Base-by-base conservation (phyloP, 371 early-diverging fungal species). In the Syncephalastrum monosporum region DNA sequence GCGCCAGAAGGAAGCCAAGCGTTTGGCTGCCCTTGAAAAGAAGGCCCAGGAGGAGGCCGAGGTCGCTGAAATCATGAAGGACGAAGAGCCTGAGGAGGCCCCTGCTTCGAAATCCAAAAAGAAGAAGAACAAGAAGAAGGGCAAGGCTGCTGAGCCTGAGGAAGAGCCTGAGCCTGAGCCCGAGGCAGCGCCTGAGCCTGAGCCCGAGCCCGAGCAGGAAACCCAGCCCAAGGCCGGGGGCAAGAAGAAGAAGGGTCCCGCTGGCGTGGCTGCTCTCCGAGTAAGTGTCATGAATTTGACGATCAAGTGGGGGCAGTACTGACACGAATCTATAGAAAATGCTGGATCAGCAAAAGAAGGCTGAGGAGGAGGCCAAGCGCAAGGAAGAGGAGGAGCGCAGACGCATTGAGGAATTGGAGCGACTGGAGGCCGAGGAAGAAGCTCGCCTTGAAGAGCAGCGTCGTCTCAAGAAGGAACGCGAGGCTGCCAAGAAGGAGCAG, bases 401-500 rank as follows among this genome's bases (percentile, higher is more conserved):
- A 44, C 64, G 68, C 43, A 62, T 61, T n/a, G 75, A 75, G 48
- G 82, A 80, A 46, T 78, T 76, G 53, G 73, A 70, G 57, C 76
- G 60, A 50, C 64, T 56, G 4, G 23, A 53, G 42, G 77, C 70
- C 16, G 74, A 70, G 44, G 81, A 82, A 63, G 78, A 72, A 55
- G 77, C 68, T 8, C 64, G 64, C 19, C 60, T 55, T 23, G 83
- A 80, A 45, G 84, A 75, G 42, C 74, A 67, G 51, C 79, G 71
- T 72, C 65, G 53, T 29, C 53, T 66, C 25, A 79, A 72, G 69
- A 75, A 67, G 51, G 74, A 79, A 54, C 65, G 50, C 24, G 72
- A 79, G 53, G 72, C 56, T 56, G 79, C 81, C 41, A 91, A 90
- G 73, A 83, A 85, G 42, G 98, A 97, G 57, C 92, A 95, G 72